These are phyloP conservation scores for Microdochium paspali DNA, from an alignment of 2,329 filamentous ascomycete genomes.

Conservation along the genomic window DNA sequence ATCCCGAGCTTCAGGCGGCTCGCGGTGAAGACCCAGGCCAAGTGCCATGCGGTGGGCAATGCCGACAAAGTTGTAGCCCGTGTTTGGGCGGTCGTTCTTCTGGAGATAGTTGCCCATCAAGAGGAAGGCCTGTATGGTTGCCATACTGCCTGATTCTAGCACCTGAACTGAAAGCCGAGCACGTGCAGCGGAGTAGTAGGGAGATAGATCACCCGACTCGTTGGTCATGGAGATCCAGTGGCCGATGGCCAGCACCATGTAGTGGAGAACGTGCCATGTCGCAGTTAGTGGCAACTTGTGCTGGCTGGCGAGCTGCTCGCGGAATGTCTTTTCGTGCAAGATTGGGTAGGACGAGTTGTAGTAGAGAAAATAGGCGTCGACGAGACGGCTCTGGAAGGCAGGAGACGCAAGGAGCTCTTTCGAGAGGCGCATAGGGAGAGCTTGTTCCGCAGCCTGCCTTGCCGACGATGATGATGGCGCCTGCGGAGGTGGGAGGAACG, in stretches of 20 bases:
- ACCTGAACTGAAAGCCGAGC: slow-evolving; percentile 28
- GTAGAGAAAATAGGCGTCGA: slow-evolving; percentile 31
- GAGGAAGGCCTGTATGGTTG: slow-evolving; percentile 32
- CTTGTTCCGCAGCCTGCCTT: neutral
- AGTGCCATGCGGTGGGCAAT: slow-evolving; percentile 39
- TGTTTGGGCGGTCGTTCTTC: slow-evolving; percentile 40
- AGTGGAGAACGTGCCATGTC: slow-evolving; percentile 13
- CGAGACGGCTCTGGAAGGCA: slow-evolving; percentile 13
- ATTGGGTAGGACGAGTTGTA: slow-evolving; percentile 36
- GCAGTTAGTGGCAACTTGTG: slow-evolving; percentile 1
- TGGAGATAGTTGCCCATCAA: slow-evolving; percentile 39
- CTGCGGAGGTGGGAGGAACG: neutral
- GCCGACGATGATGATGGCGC: neutral
- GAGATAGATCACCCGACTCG: slow-evolving; percentile 1
- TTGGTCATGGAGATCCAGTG: slow-evolving; percentile 20
- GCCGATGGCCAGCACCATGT: slow-evolving; percentile 25
- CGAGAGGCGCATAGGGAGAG: slow-evolving; percentile 1
- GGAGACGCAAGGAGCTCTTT: slow-evolving; percentile 1
- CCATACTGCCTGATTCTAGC: slow-evolving; percentile 33
- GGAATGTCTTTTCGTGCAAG: slow-evolving; percentile 34
- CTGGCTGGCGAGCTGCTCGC: slow-evolving; percentile 17
- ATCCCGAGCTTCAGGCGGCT: slow-evolving; percentile 23
- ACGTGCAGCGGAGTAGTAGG: slow-evolving; percentile 17
- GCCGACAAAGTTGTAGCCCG: slow-evolving; percentile 41
- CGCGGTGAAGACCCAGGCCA: slow-evolving; percentile 38